These are phyloP conservation scores for Ganoderma meredithae DNA, from an alignment of 1,284 basidiomycete genomes.

Conservation along the genomic window DNA sequence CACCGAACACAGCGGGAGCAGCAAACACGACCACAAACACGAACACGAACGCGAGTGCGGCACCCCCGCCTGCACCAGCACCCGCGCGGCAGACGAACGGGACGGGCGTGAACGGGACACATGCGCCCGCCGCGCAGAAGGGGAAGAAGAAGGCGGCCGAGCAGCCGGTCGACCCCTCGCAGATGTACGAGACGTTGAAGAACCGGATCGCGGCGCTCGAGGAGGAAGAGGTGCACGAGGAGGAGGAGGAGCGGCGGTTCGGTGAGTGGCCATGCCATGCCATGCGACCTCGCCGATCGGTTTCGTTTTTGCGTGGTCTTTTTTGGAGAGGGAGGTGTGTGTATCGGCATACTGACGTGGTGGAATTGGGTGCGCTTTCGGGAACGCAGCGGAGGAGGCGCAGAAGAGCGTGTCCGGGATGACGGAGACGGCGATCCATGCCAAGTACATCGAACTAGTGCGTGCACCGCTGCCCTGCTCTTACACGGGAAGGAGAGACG, in stretches of 20 bases:
- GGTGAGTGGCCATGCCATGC: constrained; percentile 52
- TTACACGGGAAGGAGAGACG: constrained; percentile 7
- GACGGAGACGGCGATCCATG: constrained; percentile 79
- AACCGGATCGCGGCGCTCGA: constrained; percentile 85
- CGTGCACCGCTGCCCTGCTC: constrained; percentile 29
- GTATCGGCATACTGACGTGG: constrained; percentile 9
- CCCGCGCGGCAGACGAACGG: constrained; percentile 41
- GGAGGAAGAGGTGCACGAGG: constrained; percentile 83
- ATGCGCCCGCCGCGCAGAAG: constrained; percentile 48
- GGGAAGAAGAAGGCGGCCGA: constrained; percentile 73
- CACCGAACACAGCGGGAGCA: constrained; percentile 38
- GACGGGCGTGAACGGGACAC: constrained; percentile 41
- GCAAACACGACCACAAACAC: constrained; percentile 15
- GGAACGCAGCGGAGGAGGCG: constrained; percentile 75
- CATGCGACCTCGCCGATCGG: neutral
- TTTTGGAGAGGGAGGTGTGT: neutral
- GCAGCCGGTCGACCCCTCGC: constrained; percentile 74
- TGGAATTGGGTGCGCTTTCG: constrained; percentile 22
- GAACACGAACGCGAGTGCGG: constrained; percentile 11
- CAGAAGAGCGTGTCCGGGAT: constrained; percentile 81
- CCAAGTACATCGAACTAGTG: constrained; percentile 86
- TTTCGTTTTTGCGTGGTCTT: neutral
- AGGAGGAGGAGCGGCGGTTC: constrained; percentile 80
- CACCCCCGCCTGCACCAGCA: constrained; percentile 18
- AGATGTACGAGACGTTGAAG: constrained; percentile 86